A percentile compares a stretch with the other conserved stretches of the same genome.
Conservation (phyloP, 495 filamentous ascomycete species). For the Chaetomium tenue region DNA sequence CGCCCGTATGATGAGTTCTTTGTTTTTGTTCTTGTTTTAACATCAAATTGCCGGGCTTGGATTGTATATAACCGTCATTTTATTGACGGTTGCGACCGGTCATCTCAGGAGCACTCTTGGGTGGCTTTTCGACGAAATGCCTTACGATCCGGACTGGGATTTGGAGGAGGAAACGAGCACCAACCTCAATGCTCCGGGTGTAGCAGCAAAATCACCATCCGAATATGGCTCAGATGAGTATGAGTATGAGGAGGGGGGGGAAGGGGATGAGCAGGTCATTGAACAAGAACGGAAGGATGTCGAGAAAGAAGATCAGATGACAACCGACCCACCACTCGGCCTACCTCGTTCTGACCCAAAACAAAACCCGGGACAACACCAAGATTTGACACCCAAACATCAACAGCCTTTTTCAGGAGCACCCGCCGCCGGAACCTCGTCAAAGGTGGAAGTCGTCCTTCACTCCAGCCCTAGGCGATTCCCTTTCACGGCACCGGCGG, state of each 20-base stretch:
- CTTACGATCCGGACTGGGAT: conserved; percentile 24
- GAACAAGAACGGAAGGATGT: not conserved
- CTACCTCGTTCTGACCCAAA: not conserved
- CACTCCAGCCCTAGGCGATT: conserved; percentile 15
- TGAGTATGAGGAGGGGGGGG: not conserved
- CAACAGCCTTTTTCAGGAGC: conserved; percentile 3
- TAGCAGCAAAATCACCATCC: not conserved
- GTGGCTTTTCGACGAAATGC: conserved; percentile 23
- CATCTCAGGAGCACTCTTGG: not conserved
- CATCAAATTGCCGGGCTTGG: not conserved
- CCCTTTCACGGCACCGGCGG: not conserved
- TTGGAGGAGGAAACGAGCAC: not conserved
- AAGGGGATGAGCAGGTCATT: not conserved
- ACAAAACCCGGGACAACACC: not conserved
- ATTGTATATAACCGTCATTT: too few species aligned
- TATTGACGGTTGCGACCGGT: not conserved
- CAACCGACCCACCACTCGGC: conserved; percentile 10
- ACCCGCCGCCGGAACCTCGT: not conserved
- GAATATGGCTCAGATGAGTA: not conserved
- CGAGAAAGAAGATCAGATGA: not conserved
- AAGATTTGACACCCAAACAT: not conserved
- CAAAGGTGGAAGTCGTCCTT: conserved; percentile 15
- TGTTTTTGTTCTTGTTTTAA: not conserved
- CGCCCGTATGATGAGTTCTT: not conserved
- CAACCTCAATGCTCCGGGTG: too few species aligned